Percentiles rank a stretch among this genome's conserved stretches.
These are phyloP conservation scores for Polytolypa hystricis DNA, from an alignment of 2,329 filamentous ascomycete species.

Conservation along the genomic window DNA sequence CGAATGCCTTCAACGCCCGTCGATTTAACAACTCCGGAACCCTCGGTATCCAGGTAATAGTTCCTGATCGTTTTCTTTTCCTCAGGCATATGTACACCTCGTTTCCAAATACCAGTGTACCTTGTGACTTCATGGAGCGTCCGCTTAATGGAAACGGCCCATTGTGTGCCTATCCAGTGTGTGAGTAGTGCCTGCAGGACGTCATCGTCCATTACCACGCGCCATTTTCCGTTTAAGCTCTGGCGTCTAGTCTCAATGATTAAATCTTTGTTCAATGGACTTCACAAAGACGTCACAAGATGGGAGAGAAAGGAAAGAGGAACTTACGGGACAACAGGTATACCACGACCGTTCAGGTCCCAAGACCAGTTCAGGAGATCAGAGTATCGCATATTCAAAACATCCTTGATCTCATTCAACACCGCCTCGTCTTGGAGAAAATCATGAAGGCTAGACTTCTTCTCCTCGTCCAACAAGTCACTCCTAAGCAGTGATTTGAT, in stretches of 20 bases:
- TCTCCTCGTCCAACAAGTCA: conserved; percentile 34
- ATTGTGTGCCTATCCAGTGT: conserved; percentile 31
- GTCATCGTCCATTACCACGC: conserved; percentile 38
- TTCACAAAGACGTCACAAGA: no score
- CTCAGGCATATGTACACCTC: conserved; percentile 7
- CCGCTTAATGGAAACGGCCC: conserved; percentile 21
- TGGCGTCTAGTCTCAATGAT: conserved; percentile 17
- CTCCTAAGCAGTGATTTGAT: conserved; percentile 31
- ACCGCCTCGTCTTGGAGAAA: conserved; percentile 30
- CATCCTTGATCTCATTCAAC: conserved; percentile 33
- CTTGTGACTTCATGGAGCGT: conserved; percentile 10
- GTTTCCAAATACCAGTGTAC: conserved; percentile 9
- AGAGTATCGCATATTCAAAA: conserved; percentile 34
- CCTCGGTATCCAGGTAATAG: conserved; percentile 17
- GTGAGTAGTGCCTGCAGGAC: conserved; percentile 37
- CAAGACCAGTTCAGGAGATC: conserved; percentile 34
- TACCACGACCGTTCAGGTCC: conserved; percentile 30
- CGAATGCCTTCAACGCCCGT: conserved; percentile 10
- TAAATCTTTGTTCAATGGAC: neutral
- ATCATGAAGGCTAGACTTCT: conserved; percentile 29
- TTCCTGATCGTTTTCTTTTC: conserved; percentile 17
- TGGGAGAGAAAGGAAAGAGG: neutral
- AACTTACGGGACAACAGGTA: conserved; percentile 29
- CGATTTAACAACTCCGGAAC: no score
- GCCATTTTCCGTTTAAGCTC: conserved; percentile 35